Conservation (phyloP, 495 filamentous ascomycete genomes). For the Penicillium soppii region DNA sequence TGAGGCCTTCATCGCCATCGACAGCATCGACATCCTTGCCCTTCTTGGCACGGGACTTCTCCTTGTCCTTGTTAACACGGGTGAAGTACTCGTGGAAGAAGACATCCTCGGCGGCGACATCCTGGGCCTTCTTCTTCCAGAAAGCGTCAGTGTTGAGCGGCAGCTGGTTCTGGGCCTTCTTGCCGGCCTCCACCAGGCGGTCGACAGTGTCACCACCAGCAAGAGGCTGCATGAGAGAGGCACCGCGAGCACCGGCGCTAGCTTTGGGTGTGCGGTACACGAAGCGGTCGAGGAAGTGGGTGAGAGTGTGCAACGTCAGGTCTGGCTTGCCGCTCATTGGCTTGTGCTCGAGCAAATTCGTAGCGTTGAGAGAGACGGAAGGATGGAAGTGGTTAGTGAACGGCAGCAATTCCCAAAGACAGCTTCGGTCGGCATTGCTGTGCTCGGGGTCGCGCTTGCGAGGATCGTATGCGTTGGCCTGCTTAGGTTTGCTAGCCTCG, state of each 20-base stretch:
- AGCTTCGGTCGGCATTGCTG: conserved; percentile 84
- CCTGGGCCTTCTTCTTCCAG: conserved; percentile 84
- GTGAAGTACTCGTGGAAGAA: conserved; percentile 99
- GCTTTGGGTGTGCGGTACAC: conserved; percentile 90
- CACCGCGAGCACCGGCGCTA: conserved; percentile 58
- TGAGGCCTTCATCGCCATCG: conserved; percentile 26
- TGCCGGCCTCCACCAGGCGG: conserved; percentile 62
- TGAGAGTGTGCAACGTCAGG: conserved; percentile 79
- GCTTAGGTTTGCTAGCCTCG: conserved; percentile 28
- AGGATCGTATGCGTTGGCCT: conserved; percentile 64
- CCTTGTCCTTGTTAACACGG: conserved; percentile 69
- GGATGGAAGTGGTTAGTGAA: conserved; percentile 86
- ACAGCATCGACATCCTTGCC: conserved; percentile 41
- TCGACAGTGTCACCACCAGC: conserved; percentile 61
- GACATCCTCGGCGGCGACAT: conserved; percentile 85
- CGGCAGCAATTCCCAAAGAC: conserved; percentile 88
- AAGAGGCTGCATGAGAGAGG: conserved; percentile 95
- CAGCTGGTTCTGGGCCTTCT: conserved; percentile 34
- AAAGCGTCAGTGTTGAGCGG: conserved; percentile 85
- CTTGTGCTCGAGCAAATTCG: conserved; percentile 61
- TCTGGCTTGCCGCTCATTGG: conserved; percentile 84
- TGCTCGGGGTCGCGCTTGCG: conserved; percentile 88
- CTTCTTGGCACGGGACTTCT: conserved; percentile 54
- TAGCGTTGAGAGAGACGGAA: conserved; percentile 86
- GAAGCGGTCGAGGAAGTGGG: conserved; percentile 95